These are phyloP conservation scores for Lentinula detonsa DNA, from an alignment of 768 basidiomycete genomes.

Conservation along the genomic window DNA sequence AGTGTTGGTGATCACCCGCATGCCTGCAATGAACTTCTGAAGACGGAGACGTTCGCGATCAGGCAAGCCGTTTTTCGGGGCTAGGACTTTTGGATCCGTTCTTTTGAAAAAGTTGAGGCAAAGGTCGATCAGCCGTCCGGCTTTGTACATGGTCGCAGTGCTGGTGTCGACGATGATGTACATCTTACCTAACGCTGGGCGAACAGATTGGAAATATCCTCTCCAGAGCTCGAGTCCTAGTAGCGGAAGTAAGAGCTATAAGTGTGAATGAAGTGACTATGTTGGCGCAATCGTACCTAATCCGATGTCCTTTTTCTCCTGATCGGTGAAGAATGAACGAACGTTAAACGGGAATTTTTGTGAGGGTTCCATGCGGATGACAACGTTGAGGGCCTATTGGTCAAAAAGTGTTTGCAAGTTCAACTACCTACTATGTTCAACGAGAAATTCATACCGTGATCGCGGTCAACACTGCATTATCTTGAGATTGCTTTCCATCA, in stretches of 20 bases:
- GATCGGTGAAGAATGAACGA: slow-evolving; percentile 64
- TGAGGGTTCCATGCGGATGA: slow-evolving; percentile 64
- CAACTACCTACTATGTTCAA: too few species aligned
- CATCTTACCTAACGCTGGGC: slow-evolving; percentile 55
- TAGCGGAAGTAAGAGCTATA: slow-evolving; percentile 24
- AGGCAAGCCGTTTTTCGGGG: slow-evolving; percentile 38
- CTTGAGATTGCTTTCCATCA: slow-evolving; percentile 53
- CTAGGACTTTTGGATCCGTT: slow-evolving; percentile 22
- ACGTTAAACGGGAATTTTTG: slow-evolving; percentile 64
- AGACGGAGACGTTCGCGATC: slow-evolving; percentile 52
- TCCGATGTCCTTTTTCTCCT: slow-evolving; percentile 43
- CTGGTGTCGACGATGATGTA: slow-evolving; percentile 69
- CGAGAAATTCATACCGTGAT: slow-evolving; percentile 40
- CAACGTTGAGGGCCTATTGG: slow-evolving; percentile 59
- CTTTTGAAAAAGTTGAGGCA: slow-evolving; percentile 44
- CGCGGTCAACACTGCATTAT: slow-evolving; percentile 58
- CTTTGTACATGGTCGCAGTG: slow-evolving; percentile 67
- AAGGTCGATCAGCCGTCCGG: slow-evolving; percentile 46
- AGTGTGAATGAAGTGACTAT: not conserved
- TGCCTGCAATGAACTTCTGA: slow-evolving; percentile 48
- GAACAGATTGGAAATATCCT: slow-evolving; percentile 68
- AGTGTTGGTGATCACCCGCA: slow-evolving; percentile 41
- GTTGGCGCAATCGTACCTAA: not conserved
- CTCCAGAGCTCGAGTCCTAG: slow-evolving; percentile 60
- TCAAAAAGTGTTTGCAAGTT: not conserved